Conservation (phyloP, 176 grass and related monocot species). For the Olyra latifolia region DNA sequence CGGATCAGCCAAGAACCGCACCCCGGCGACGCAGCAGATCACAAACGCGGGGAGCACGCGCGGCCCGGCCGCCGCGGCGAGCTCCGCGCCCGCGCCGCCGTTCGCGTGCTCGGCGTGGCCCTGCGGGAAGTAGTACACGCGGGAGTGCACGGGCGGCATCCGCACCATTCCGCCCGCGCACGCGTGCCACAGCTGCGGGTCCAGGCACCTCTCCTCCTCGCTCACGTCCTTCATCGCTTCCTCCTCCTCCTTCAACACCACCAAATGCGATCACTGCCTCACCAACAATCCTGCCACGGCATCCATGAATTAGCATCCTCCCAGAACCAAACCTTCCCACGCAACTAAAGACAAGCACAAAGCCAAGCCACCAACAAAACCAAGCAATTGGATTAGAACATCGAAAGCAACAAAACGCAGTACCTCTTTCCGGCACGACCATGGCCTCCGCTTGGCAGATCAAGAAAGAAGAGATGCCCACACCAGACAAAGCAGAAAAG, state of each 20-base stretch:
- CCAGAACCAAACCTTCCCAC: constrained; percentile 16
- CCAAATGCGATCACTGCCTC: constrained; percentile 44
- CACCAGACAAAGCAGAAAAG: neutral
- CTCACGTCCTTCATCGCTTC: constrained; percentile 27
- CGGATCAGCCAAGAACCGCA: constrained; percentile 74
- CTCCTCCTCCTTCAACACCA: neutral
- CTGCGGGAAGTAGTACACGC: constrained; percentile 92
- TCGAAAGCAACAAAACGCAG: neutral
- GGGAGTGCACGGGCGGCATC: constrained; percentile 57
- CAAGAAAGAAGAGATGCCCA: constrained; percentile 5
- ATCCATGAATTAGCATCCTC: neutral
- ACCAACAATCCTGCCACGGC: constrained; percentile 25
- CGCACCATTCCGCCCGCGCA: constrained; percentile 90
- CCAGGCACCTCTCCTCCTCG: constrained; percentile 55
- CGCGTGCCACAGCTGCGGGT: constrained; percentile 88
- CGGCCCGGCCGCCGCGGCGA: constrained; percentile 13
- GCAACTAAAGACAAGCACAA: neutral
- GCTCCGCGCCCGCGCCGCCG: constrained; percentile 27
- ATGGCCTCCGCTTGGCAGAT: constrained; percentile 38
- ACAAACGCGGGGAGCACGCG: constrained; percentile 51
- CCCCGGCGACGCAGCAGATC: constrained; percentile 52
- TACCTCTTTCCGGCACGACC: constrained; percentile 20
- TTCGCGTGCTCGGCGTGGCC: constrained; percentile 91
- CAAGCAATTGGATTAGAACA: constrained; percentile 15
- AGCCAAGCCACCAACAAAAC: neutral